A percentile compares a stretch with the other conserved stretches of the same genome.
These are phyloP conservation scores for Boletellus deceptivus DNA, from an alignment of 1,284 basidiomycete species.

Conservation along the genomic window DNA sequence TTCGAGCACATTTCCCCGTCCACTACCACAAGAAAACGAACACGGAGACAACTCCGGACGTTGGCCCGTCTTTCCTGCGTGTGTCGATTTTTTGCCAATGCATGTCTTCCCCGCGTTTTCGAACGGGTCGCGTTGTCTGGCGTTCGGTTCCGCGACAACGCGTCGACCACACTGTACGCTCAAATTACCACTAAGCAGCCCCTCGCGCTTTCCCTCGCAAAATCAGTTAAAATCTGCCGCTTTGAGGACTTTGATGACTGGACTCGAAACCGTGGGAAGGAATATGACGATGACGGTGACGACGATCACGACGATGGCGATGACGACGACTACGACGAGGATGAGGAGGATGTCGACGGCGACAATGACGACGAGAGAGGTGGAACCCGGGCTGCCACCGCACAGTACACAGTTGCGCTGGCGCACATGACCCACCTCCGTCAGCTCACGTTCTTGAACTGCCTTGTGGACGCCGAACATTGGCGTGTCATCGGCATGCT, in stretches of 20 bases:
- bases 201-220: conserved; percentile 20
- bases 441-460: conserved; percentile 8
- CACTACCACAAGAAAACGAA: background rate
- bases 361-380: too few relatives aligned
- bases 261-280: background rate
- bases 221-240: conserved; percentile 13
- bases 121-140: conserved; percentile 31
- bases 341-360: too few relatives aligned
- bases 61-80: conserved; percentile 38
- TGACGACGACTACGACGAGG: too few relatives aligned
- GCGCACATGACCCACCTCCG: conserved; percentile 18
- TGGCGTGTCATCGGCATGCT: conserved; percentile 17
- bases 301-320: too few relatives aligned
- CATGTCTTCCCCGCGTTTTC: conserved; percentile 38
- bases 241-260: background rate
- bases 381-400: too few relatives aligned
- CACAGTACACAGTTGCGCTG: conserved; percentile 7
- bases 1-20: conserved; percentile 27
- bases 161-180: conserved; percentile 6
- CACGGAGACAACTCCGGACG: conserved; percentile 10
- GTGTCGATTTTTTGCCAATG: conserved; percentile 44
- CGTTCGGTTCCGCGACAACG: background rate
- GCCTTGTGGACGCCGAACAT: conserved; percentile 9
- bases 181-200: conserved; percentile 13
- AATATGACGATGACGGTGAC: too few relatives aligned